Evolutionary conservation across 2,329 filamentous ascomycete genomes (phyloP).

Genomic region (Fusarium camptoceras): DNA sequence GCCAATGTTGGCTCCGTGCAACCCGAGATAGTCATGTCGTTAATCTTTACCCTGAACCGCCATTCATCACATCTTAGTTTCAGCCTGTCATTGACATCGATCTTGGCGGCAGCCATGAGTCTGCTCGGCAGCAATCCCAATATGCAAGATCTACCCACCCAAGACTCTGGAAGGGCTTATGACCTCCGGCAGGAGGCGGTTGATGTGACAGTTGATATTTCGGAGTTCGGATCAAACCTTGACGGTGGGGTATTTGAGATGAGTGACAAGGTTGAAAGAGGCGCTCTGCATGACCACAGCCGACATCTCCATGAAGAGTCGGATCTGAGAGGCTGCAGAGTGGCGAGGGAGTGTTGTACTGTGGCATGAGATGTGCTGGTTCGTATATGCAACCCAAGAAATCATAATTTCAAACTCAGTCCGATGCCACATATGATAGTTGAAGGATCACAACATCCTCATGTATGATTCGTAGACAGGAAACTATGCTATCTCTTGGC

Average conservation of each 20-base stretch:
- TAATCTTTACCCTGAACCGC: not conserved
- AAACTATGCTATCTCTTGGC: not conserved
- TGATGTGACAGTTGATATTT: not conserved
- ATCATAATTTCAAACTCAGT: not conserved
- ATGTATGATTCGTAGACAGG: not conserved
- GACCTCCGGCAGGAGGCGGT: not conserved
- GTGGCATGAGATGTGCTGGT: not conserved
- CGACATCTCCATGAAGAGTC: too few relatives aligned
- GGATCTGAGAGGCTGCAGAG: too few relatives aligned
- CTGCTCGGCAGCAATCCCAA: not conserved
- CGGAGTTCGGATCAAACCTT: not conserved
- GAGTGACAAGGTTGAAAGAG: not conserved
- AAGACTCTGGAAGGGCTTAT: not conserved
- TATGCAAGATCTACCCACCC: not conserved
- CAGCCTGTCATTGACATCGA: not conserved
- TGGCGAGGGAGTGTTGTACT: not conserved
- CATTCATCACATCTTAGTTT: not conserved
- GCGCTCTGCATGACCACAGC: not conserved
- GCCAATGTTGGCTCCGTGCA: not conserved
- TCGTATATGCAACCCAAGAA: not conserved
- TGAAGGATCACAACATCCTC: too few relatives aligned
- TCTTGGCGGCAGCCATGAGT: not conserved
- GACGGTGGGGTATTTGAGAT: not conserved
- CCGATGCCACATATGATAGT: not conserved
- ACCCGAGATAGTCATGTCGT: not conserved